Evolutionary conservation across 108 stramenopile genomes (phyloP).

Genomic region (Nitzschia putrida): DNA sequence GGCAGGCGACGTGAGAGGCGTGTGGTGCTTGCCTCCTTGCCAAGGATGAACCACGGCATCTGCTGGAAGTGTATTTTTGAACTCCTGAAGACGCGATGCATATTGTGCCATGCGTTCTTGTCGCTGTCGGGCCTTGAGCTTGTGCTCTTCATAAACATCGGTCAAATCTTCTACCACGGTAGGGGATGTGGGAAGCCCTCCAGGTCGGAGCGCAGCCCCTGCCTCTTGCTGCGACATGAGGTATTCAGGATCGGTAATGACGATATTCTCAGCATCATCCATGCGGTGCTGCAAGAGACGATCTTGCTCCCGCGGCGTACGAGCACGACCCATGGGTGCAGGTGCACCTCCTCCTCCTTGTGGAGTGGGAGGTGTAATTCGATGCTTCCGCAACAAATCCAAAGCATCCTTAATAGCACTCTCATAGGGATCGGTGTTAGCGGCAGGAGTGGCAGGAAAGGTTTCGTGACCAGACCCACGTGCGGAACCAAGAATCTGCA

Average conservation of each 20-base stretch:
- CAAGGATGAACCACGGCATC: conserved; percentile 22
- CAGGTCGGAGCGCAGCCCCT: not conserved
- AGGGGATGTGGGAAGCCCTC: conserved; percentile 1
- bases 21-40: not conserved
- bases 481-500: conserved; percentile 17
- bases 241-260: not conserved
- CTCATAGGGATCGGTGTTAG: conserved; percentile 41
- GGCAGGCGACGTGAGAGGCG: not conserved
- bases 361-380: conserved; percentile 9
- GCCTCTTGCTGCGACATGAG: not conserved
- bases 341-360: not conserved
- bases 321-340: not conserved
- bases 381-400: conserved; percentile 43
- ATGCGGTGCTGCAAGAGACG: conserved; percentile 32
- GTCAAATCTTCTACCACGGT: not conserved
- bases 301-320: conserved; percentile 31
- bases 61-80: conserved; percentile 31
- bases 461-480: not conserved
- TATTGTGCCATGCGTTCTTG: conserved; percentile 61
- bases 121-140: conserved; percentile 38
- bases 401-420: conserved; percentile 55
- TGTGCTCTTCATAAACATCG: conserved; percentile 23
- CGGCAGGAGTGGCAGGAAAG: not conserved
- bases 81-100: conserved; percentile 45
- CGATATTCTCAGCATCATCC: conserved; percentile 23